phyloP scores from a whole-genome alignment of 176 grass and related monocot genomes.

The bread wheat (Triticum aestivum) region DNA sequence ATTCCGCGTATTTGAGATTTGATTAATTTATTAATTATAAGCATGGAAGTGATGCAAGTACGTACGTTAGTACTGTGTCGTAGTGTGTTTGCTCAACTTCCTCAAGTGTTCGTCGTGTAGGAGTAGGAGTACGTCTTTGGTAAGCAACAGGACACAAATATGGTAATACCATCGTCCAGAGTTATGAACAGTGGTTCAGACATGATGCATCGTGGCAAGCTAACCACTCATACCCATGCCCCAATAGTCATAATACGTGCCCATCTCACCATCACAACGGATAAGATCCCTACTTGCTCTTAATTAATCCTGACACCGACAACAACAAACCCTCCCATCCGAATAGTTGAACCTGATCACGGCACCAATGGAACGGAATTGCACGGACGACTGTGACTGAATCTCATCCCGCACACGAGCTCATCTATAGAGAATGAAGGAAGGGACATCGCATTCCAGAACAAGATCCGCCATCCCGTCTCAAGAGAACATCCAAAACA shows the following conservation, averaged over 20 bases:
- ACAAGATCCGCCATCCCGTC: conserved; percentile 3
- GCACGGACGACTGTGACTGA: background rate
- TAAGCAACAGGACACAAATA: too few relatives aligned
- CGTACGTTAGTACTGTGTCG: background rate
- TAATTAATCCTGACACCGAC: conserved; percentile 10
- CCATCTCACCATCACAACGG: background rate
- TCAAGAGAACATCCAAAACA: too few relatives aligned
- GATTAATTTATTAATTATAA: background rate
- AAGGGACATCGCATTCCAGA: background rate
- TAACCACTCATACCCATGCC: too few relatives aligned
- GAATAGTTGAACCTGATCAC: background rate
- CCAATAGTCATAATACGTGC: too few relatives aligned
- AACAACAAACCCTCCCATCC: background rate
- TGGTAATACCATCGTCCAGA: background rate
- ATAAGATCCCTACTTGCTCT: background rate
- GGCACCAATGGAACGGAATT: background rate
- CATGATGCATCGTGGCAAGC: too few relatives aligned
- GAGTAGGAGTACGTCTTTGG: too few relatives aligned
- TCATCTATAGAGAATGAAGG: background rate
- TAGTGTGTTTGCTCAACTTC: too few relatives aligned
- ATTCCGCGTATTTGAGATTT: conserved; percentile 11
- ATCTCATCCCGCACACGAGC: background rate
- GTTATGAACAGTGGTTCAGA: background rate
- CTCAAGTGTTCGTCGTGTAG: too few relatives aligned
- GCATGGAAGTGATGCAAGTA: background rate